These are phyloP conservation scores for Starmerella sp. DNA, from an alignment of 805 yeast genomes.

Conservation along the genomic window DNA sequence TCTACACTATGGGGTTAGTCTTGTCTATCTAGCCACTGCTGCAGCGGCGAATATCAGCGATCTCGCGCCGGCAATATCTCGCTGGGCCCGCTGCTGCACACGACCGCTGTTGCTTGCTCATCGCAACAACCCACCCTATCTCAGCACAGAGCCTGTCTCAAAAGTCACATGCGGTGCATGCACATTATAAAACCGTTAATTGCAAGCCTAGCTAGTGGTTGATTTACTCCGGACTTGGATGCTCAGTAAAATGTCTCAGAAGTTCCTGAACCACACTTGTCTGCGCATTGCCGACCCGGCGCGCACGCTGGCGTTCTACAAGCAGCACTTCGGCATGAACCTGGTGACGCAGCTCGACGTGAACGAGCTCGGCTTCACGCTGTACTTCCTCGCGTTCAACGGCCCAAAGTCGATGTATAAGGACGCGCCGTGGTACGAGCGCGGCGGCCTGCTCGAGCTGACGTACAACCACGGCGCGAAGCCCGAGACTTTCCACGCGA, in stretches of 20 bases:
- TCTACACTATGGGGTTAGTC: background rate
- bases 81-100: no score
- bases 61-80: no score
- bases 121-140: background rate
- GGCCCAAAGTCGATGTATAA: conserved; percentile 32
- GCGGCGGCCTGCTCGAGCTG: conserved; percentile 69
- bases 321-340: conserved; percentile 61
- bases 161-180: background rate
- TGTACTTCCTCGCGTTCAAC: conserved; percentile 58
- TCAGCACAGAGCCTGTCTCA: background rate
- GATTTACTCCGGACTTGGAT: background rate
- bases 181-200: no score
- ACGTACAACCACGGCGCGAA: conserved; percentile 64
- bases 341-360: conserved; percentile 42
- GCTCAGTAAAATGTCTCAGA: conserved; percentile 5
- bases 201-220: no score
- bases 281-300: conserved; percentile 75
- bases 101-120: background rate
- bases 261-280: conserved; percentile 33
- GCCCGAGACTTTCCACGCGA: conserved; percentile 44
- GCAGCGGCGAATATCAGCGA: no score
- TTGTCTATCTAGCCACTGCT: no score
- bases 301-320: conserved; percentile 61
- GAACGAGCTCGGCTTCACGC: conserved; percentile 46
- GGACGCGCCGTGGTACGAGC: conserved; percentile 31